Conservation (phyloP, 169 alveolate genomes). For the Neospora caninum region DNA sequence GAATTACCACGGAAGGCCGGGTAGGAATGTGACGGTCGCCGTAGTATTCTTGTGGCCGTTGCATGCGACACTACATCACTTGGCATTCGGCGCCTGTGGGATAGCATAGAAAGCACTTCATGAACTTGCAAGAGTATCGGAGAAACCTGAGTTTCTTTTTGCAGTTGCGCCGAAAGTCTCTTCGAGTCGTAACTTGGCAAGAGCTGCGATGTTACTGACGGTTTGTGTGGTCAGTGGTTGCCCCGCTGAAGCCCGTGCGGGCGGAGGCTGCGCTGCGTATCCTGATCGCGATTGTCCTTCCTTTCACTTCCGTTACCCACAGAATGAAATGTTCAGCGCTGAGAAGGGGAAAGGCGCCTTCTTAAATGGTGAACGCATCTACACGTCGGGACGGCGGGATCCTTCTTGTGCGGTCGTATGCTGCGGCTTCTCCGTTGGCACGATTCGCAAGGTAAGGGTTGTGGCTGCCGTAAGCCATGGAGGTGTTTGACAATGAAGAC, state of each 20-base stretch:
- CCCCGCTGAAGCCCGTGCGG: neutral
- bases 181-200: no score
- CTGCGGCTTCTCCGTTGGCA: neutral
- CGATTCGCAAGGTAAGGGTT: neutral
- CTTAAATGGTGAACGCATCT: neutral
- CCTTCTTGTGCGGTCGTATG: neutral
- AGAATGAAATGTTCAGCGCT: conserved; percentile 42
- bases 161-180: no score
- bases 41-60: no score
- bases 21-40: neutral
- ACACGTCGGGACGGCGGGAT: neutral
- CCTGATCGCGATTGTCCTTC: neutral
- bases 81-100: no score
- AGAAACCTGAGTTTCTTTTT: no score
- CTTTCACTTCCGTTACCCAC: neutral
- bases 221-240: no score
- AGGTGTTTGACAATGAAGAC: neutral
- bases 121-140: no score
- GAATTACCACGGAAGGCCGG: neutral
- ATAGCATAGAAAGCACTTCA: no score
- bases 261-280: neutral
- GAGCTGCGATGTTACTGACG: no score
- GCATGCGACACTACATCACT: no score
- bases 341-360: conserved; percentile 40
- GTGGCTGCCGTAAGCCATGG: neutral